These are phyloP conservation scores for Paraglomus brasilianum DNA, from an alignment of 192 early-diverging fungal species.

Conservation along the genomic window DNA sequence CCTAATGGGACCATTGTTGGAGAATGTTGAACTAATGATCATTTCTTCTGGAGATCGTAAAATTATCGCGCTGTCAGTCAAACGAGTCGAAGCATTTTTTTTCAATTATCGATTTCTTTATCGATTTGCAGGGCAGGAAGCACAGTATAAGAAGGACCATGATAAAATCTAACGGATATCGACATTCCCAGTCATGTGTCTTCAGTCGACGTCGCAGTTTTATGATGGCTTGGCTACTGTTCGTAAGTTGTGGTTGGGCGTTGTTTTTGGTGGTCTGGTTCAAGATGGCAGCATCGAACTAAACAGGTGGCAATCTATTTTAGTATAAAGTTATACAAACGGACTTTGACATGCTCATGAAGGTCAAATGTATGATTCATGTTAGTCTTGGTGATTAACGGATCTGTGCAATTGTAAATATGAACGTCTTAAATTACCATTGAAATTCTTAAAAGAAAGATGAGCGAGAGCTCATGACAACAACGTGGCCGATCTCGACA, in stretches of 20 bases:
- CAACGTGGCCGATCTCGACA: slow-evolving; percentile 39
- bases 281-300: too few species aligned
- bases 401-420: neutral
- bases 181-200: slow-evolving; percentile 40
- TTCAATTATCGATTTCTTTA: neutral
- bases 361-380: neutral
- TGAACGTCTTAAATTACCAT: neutral
- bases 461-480: slow-evolving; percentile 40
- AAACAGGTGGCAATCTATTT: neutral
- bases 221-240: slow-evolving; percentile 42
- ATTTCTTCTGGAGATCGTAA: too few species aligned
- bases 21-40: too few species aligned
- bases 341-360: slow-evolving; percentile 41
- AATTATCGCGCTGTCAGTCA: too few species aligned
- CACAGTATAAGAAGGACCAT: neutral
- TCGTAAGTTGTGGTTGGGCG: slow-evolving; percentile 28
- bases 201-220: slow-evolving; percentile 47
- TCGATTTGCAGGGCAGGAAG: neutral
- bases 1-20: too few species aligned
- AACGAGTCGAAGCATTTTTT: too few species aligned
- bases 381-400: neutral
- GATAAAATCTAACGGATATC: too few species aligned
- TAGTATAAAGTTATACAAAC: slow-evolving; percentile 44
- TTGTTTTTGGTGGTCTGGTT: too few species aligned
- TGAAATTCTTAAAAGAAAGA: slow-evolving; percentile 39